A percentile compares a stretch with the other conserved stretches of the same genome.
phyloP scores from a whole-genome alignment of 139 green algal genomes.

The Chlamydomonas sp. region DNA sequence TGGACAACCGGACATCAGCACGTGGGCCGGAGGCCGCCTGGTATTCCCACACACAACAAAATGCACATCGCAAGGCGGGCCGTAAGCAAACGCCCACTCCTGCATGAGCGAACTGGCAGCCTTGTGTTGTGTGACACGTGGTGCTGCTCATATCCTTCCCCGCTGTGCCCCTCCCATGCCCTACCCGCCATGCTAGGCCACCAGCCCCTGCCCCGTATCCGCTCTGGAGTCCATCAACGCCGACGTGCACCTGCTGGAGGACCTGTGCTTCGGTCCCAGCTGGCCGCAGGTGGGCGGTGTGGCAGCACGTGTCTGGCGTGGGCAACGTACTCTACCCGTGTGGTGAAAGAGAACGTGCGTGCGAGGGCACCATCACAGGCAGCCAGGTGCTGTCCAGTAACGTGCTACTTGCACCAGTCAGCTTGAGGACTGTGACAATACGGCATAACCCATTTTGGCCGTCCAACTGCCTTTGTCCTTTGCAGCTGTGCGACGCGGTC shows the following conservation, averaged over 20 bases:
- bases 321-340: background rate
- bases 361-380: background rate
- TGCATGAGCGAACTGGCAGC: background rate
- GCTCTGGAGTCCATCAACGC: constrained; percentile 11
- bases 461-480: too few relatives aligned
- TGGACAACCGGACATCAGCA: too few relatives aligned
- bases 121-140: background rate
- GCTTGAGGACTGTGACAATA: too few relatives aligned
- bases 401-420: too few relatives aligned
- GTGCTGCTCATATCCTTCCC: background rate
- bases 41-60: too few relatives aligned
- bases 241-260: constrained; percentile 32
- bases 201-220: constrained; percentile 2
- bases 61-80: too few relatives aligned
- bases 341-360: background rate
- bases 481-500: too few relatives aligned
- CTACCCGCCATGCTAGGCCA: background rate
- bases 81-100: too few relatives aligned
- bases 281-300: constrained; percentile 23
- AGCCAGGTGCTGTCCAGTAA: too few relatives aligned
- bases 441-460: too few relatives aligned
- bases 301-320: background rate
- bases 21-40: too few relatives aligned
- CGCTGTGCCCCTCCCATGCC: background rate
- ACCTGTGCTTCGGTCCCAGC: constrained; percentile 21